Conservation (phyloP, 176 grass and related monocot species). For the Zoysia pacifica region DNA sequence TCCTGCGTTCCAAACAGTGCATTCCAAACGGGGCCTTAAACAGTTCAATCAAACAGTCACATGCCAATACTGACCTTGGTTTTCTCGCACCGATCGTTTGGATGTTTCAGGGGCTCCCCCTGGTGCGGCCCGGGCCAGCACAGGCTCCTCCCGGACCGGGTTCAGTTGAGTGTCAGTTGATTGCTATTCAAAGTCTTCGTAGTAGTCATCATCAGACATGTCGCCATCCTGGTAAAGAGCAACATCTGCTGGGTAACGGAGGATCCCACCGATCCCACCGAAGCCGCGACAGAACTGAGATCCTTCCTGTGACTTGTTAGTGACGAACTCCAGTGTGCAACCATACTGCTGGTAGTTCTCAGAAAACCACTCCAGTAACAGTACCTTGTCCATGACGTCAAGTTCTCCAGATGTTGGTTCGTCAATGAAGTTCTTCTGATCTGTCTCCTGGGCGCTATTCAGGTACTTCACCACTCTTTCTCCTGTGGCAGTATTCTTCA, state of each 20-base stretch:
- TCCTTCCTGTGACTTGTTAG: constrained; percentile 67
- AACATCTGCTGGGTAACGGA: constrained; percentile 56
- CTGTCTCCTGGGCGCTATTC: constrained; percentile 43
- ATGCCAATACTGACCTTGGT: constrained; percentile 15
- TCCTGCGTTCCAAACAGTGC: no score
- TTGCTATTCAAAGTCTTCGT: constrained; percentile 61
- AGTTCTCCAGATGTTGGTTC: constrained; percentile 30
- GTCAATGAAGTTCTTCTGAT: constrained; percentile 52
- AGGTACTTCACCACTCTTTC: constrained; percentile 51
- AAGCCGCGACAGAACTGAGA: constrained; percentile 66
- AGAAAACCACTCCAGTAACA: constrained; percentile 64
- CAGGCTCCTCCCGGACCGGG: constrained; percentile 47
- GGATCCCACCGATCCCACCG: constrained; percentile 61
- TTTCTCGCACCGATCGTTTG: constrained; percentile 28
- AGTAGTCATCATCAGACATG: constrained; percentile 41
- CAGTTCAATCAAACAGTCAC: background rate
- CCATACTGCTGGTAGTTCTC: constrained; percentile 61
- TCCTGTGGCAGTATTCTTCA: constrained; percentile 51
- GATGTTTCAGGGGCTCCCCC: constrained; percentile 37
- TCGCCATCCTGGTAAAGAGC: constrained; percentile 39
- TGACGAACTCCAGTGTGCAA: constrained; percentile 60
- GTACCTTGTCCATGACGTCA: constrained; percentile 44
- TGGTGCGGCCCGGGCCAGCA: constrained; percentile 29
- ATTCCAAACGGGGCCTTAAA: background rate
- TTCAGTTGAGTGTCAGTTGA: constrained; percentile 41